Percentiles rank a stretch among this genome's conserved stretches.
Conservation (phyloP, 1,284 basidiomycete genomes). For the Fomitopsis palustris region DNA sequence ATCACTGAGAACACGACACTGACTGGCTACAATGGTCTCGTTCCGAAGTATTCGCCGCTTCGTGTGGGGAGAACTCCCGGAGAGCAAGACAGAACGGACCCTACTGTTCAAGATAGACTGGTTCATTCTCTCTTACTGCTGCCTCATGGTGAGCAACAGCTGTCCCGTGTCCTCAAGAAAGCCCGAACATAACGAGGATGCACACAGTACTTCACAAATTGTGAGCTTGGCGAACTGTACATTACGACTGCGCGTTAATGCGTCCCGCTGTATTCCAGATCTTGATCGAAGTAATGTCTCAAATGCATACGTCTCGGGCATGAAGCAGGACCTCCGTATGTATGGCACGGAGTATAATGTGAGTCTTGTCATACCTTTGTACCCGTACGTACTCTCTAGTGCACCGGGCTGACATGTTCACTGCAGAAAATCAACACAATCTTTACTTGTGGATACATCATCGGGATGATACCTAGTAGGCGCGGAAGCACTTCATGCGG, state of each 20-base stretch:
- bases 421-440: slow-evolving; percentile 64
- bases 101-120: slow-evolving; percentile 59
- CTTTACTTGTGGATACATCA: slow-evolving; percentile 68
- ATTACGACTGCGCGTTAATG: neutral
- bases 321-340: slow-evolving; percentile 77
- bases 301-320: slow-evolving; percentile 78
- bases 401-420: neutral
- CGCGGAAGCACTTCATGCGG: neutral
- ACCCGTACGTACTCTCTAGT: neutral
- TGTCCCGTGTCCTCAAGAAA: neutral
- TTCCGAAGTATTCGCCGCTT: slow-evolving; percentile 20
- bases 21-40: slow-evolving; percentile 6
- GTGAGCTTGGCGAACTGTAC: slow-evolving; percentile 30
- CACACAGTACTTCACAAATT: slow-evolving; percentile 61
- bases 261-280: slow-evolving; percentile 35
- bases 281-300: slow-evolving; percentile 63
- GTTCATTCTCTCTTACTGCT: slow-evolving; percentile 68
- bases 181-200: neutral
- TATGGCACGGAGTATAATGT: slow-evolving; percentile 70
- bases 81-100: slow-evolving; percentile 39
- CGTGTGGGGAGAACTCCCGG: slow-evolving; percentile 32
- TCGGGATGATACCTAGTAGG: slow-evolving; percentile 70
- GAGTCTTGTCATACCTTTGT: slow-evolving; percentile 11
- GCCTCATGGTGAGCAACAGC: slow-evolving; percentile 51
- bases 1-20: neutral